phyloP scores from a whole-genome alignment of 208 protist species.

The Crithidia brevicula region DNA sequence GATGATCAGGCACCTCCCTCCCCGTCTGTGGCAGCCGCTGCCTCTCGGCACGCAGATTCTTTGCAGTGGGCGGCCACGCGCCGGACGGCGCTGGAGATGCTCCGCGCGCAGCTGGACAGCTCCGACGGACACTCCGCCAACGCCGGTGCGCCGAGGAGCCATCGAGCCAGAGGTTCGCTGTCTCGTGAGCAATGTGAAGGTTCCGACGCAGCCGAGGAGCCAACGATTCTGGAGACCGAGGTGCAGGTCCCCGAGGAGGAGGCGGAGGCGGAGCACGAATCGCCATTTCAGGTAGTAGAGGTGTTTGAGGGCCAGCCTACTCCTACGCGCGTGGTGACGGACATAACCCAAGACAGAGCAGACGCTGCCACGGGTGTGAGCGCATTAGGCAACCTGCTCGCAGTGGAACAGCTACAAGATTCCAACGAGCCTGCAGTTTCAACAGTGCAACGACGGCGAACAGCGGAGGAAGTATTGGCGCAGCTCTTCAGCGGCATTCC shows the following conservation, averaged over 20 bases:
- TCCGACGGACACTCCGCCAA: neutral
- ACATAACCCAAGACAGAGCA: too few species aligned
- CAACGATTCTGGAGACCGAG: neutral
- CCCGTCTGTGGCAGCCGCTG: neutral
- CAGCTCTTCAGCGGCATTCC: conserved; percentile 3
- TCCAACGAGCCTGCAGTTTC: neutral
- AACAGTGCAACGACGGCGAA: neutral
- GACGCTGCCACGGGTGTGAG: too few species aligned
- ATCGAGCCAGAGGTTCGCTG: neutral
- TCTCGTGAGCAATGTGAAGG: neutral
- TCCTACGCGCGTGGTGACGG: too few species aligned
- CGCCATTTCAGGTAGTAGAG: neutral
- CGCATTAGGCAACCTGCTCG: too few species aligned
- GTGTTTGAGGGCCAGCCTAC: neutral
- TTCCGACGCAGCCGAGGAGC: neutral
- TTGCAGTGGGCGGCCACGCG: conserved; percentile 49
- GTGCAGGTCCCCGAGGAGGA: neutral
- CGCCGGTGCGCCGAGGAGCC: neutral
- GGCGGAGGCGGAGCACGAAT: neutral
- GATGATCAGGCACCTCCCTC: neutral
- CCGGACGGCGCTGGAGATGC: conserved; percentile 42
- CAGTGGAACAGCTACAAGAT: too few species aligned
- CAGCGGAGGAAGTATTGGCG: conserved; percentile 3
- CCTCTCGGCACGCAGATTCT: conserved; percentile 13
- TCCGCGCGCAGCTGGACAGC: conserved; percentile 45